phyloP scores from a whole-genome alignment of 306 rosid genomes.

The Pueraria montana region DNA sequence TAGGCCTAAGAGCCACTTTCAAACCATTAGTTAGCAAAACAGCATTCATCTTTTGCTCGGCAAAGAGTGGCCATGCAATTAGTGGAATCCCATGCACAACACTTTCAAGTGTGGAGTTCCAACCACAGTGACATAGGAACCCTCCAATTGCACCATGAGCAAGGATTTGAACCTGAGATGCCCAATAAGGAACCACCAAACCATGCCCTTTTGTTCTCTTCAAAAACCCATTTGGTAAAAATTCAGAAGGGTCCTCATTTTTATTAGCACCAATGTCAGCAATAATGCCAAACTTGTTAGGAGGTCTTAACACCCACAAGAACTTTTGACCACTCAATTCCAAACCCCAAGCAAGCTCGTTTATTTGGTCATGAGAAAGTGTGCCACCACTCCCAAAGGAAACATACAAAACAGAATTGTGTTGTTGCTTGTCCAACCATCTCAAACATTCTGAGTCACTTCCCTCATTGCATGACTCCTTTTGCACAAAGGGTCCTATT shows the following conservation, averaged over 20 bases:
- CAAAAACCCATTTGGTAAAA: conserved; percentile 50
- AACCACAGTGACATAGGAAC: conserved; percentile 52
- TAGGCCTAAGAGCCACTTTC: conserved; percentile 53
- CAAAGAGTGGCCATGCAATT: conserved; percentile 55
- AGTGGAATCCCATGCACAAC: conserved; percentile 49
- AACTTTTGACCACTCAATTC: conserved; percentile 50
- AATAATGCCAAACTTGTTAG: conserved; percentile 40
- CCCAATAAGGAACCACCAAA: conserved; percentile 57
- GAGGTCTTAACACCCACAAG: conserved; percentile 50
- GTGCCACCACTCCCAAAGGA: conserved; percentile 56
- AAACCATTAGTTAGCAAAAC: conserved; percentile 42
- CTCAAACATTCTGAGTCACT: conserved; percentile 24
- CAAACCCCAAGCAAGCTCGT: conserved; percentile 52
- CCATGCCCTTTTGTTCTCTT: conserved; percentile 45
- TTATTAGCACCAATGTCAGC: conserved; percentile 1
- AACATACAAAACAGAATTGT: conserved; percentile 40
- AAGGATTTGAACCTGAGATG: conserved; percentile 44
- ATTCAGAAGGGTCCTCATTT: conserved; percentile 36
- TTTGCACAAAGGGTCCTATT: conserved; percentile 58
- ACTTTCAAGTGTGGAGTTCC: conserved; percentile 54
- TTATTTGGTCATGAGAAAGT: conserved; percentile 38
- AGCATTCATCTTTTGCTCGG: conserved; percentile 52
- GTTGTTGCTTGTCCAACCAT: conserved; percentile 49
- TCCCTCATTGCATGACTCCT: conserved; percentile 1
- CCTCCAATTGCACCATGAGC: conserved; percentile 48